These are phyloP conservation scores for Amanita thiersii DNA, from an alignment of 768 basidiomycete species.

Conservation along the genomic window DNA sequence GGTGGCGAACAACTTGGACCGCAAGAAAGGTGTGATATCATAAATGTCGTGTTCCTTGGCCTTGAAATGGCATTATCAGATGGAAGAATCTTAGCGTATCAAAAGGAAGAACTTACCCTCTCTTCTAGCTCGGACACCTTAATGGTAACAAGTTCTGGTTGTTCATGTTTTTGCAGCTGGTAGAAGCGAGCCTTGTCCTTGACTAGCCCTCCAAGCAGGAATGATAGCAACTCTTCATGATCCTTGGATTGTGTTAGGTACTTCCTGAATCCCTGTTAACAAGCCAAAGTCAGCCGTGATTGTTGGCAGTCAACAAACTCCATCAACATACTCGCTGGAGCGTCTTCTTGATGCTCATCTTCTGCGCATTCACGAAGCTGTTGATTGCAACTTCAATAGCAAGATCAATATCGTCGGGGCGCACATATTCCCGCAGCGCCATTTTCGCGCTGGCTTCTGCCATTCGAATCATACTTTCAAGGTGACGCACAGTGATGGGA, in stretches of 20 bases:
- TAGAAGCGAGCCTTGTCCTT: conserved; percentile 88
- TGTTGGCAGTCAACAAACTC: not conserved
- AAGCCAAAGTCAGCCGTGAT: conserved; percentile 5
- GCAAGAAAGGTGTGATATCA: conserved; percentile 80
- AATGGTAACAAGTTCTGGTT: conserved; percentile 71
- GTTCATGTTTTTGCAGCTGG: conserved; percentile 67
- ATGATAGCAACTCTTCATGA: conserved; percentile 91
- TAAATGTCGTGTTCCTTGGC: conserved; percentile 97
- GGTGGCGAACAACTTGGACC: conserved; percentile 72
- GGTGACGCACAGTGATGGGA: conserved; percentile 94
- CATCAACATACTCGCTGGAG: conserved; percentile 71
- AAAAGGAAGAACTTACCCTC: conserved; percentile 44
- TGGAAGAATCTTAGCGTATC: not conserved
- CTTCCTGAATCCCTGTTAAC: conserved; percentile 82
- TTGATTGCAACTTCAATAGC: conserved; percentile 94
- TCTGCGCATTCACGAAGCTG: conserved; percentile 94
- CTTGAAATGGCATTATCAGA: conserved; percentile 27
- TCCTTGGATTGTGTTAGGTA: conserved; percentile 95
- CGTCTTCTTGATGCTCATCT: conserved; percentile 98
- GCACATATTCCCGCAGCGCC: conserved; percentile 93
- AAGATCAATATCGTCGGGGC: conserved; percentile 92
- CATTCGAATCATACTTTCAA: conserved; percentile 99
- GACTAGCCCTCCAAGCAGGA: conserved; percentile 87
- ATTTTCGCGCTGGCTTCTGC: conserved; percentile 98
- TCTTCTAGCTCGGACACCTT: conserved; percentile 81